These are phyloP conservation scores for Phyllosticta citribraziliensis DNA, from an alignment of 2,329 filamentous ascomycete species.

Conservation along the genomic window DNA sequence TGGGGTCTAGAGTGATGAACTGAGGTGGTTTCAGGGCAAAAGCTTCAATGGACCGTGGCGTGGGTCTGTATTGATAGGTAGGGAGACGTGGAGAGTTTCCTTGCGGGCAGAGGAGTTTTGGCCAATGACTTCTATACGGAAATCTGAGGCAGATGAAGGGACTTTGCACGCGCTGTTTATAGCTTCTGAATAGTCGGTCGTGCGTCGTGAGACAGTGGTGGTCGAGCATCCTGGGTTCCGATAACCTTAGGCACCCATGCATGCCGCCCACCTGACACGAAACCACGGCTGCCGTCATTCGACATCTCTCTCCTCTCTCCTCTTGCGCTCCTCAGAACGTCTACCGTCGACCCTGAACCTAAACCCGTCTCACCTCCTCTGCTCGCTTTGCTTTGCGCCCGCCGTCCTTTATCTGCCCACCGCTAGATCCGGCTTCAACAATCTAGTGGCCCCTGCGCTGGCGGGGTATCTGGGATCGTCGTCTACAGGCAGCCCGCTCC, in stretches of 20 bases:
- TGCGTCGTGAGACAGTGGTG: neutral
- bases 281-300: conserved; percentile 2
- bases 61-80: neutral
- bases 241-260: neutral
- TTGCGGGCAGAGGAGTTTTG: neutral
- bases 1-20: neutral
- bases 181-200: neutral
- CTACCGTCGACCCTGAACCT: neutral
- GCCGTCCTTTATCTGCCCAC: conserved; percentile 7
- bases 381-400: neutral
- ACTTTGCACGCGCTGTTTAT: neutral
- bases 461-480: conserved; percentile 10
- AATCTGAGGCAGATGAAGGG: neutral
- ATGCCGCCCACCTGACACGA: conserved; percentile 7
- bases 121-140: neutral
- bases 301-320: neutral
- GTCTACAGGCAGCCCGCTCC: neutral
- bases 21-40: neutral
- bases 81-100: neutral
- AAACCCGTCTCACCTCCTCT: neutral
- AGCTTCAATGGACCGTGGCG: neutral
- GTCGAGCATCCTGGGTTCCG: neutral
- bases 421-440: conserved; percentile 8
- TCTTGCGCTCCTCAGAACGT: neutral
- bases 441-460: conserved; percentile 7